Evolutionary conservation across 23 red algal genomes (phyloP).

Genomic region (Chondrus crispus): DNA sequence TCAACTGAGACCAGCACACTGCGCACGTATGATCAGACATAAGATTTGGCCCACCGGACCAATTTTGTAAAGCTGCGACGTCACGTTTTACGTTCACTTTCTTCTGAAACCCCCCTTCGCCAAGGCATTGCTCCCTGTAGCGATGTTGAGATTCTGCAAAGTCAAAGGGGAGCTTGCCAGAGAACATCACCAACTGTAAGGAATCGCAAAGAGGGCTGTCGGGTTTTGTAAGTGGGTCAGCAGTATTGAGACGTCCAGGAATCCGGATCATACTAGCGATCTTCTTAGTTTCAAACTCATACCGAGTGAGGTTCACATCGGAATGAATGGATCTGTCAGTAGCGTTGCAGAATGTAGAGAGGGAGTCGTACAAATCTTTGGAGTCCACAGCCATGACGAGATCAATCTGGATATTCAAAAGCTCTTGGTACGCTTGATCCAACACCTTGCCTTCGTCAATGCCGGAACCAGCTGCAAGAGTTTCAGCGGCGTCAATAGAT

Average conservation of each 20-base stretch:
- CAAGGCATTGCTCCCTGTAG: no score
- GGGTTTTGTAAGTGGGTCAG: conserved; percentile 6
- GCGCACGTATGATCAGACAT: no score
- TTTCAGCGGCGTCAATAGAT: conserved; percentile 1
- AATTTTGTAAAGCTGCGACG: no score
- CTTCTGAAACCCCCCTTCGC: no score
- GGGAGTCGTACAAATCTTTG: background rate
- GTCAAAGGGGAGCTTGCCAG: background rate
- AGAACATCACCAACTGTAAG: background rate
- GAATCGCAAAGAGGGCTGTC: background rate
- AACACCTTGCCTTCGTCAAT: conserved; percentile 36
- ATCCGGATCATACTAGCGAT: conserved; percentile 1
- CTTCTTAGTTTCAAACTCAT: conserved; percentile 9
- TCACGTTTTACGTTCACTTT: no score
- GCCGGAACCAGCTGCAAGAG: background rate
- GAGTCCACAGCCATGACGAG: background rate
- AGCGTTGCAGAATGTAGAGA: conserved; percentile 28
- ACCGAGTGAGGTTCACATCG: background rate
- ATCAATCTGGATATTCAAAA: background rate
- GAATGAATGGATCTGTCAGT: background rate
- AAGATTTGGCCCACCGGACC: no score
- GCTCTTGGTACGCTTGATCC: background rate
- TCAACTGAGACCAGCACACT: no score
- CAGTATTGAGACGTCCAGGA: background rate
- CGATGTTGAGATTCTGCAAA: background rate